These are phyloP conservation scores for Amborella trichopoda DNA, from an alignment of 164 flowering plant genomes.

Conservation along the genomic window DNA sequence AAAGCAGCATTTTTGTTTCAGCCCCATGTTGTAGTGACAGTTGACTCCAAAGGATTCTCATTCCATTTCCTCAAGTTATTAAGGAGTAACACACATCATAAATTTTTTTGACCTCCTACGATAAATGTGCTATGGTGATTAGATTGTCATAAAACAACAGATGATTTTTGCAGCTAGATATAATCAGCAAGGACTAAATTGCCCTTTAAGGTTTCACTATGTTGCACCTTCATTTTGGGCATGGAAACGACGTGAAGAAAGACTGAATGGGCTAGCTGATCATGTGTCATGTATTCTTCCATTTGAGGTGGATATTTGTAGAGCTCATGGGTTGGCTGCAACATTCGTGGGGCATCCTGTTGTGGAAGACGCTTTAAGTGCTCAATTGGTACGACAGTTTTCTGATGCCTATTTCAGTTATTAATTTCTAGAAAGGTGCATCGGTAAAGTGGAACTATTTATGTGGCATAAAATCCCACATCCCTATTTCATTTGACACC, in stretches of 20 bases:
- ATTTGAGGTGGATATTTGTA: slow-evolving; percentile 71
- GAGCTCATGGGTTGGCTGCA: slow-evolving; percentile 55
- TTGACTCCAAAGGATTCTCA: slow-evolving; percentile 91
- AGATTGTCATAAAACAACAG: too few relatives aligned
- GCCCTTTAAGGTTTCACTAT: slow-evolving; percentile 65
- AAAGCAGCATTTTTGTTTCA: slow-evolving; percentile 56
- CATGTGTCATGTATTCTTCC: slow-evolving; percentile 92
- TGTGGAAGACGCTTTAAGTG: slow-evolving; percentile 57
- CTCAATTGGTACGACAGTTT: slow-evolving; percentile 37
- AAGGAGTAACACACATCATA: slow-evolving; percentile 51
- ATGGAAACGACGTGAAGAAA: slow-evolving; percentile 92
- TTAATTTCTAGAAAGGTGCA: too few relatives aligned
- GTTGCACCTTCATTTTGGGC: slow-evolving; percentile 99
- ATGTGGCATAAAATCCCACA: too few relatives aligned
- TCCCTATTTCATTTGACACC: too few relatives aligned
- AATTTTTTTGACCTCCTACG: too few relatives aligned
- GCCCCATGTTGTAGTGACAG: slow-evolving; percentile 86
- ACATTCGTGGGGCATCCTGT: slow-evolving; percentile 95
- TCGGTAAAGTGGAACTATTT: too few relatives aligned
- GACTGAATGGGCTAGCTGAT: slow-evolving; percentile 69
- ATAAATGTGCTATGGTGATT: too few relatives aligned
- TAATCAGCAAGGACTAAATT: slow-evolving; percentile 21
- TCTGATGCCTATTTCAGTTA: too few relatives aligned
- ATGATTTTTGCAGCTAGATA: slow-evolving; percentile 81
- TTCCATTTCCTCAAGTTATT: slow-evolving; percentile 64